Conservation (phyloP, 2,329 filamentous ascomycete genomes). For the Sphaerulina musiva region DNA sequence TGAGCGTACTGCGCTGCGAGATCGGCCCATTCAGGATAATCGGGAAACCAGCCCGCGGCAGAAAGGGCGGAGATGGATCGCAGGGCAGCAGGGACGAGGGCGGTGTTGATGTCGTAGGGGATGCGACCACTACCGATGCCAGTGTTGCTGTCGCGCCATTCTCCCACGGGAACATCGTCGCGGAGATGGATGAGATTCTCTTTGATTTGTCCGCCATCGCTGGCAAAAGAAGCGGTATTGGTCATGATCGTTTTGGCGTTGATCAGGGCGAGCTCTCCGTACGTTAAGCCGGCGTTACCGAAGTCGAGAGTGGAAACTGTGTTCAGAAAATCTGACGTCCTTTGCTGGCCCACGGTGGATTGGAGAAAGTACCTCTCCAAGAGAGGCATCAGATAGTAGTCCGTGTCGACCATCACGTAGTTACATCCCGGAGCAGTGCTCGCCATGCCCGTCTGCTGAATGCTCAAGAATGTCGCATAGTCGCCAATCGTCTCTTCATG, state of each 20-base stretch:
- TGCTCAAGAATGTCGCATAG: conserved; percentile 56
- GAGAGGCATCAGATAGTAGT: conserved; percentile 54
- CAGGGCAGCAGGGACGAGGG: conserved; percentile 55
- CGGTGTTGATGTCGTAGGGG: conserved; percentile 61
- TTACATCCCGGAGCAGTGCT: conserved; percentile 46
- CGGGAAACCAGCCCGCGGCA: conserved; percentile 46
- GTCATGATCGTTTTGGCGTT: conserved; percentile 56
- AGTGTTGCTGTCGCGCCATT: conserved; percentile 58
- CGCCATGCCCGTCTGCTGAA: conserved; percentile 45
- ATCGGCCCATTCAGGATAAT: conserved; percentile 43
- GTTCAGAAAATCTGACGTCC: conserved; percentile 36
- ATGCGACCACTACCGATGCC: conserved; percentile 57
- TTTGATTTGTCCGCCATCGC: conserved; percentile 40
- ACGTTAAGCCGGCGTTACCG: conserved; percentile 49
- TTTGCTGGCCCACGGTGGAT: conserved; percentile 37
- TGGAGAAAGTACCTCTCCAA: conserved; percentile 55
- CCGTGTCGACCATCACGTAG: conserved; percentile 50
- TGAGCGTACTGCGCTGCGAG: conserved; percentile 48
- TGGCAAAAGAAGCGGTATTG: conserved; percentile 49
- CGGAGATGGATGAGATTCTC: conserved; percentile 56
- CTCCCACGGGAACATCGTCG: conserved; percentile 48
- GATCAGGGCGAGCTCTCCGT: conserved; percentile 46
- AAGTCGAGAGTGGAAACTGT: conserved; percentile 46
- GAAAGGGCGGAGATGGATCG: conserved; percentile 52
- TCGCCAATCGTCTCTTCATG: conserved; percentile 62